Evolutionary conservation across 176 grass and related monocot species (phyloP), one percentile per base, ranked within the genome.

Genomic region (Miscanthus lutarioriparius): DNA sequence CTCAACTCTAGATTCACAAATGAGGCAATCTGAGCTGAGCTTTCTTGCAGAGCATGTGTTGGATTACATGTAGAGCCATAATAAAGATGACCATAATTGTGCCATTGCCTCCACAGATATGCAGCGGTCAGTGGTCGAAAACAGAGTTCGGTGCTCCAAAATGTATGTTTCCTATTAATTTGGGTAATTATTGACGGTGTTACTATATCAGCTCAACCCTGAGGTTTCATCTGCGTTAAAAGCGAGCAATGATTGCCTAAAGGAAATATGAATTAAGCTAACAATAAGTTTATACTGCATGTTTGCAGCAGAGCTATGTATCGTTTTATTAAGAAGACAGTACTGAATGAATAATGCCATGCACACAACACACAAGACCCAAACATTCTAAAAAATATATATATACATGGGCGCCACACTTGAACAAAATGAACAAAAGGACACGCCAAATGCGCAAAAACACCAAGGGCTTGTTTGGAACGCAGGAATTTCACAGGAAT

Each of bases 21-120:
- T 59, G 28, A 79, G 38, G 58, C 86, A 92, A 79, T 79, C 80
- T 75, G 86, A 76, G 64, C 71, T 91, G 15, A 83, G 56, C 77
- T 70, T 85, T 78, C 90, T 83, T 12, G 83, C 86, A 43, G 67
- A 85, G 44, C 77, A 80, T 69, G 68, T 92, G 23, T 37, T 89
- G 36, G 83, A 92, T 66, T 83, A 86, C 62, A 35, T 87, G 64
- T 19, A 37, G 8, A 70, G 8, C 35, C 66, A 66, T 76, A 30
- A 3, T 48, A 30, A 47, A 49, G 41, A 25, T 12, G 4, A 8
- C 14, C 38, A 49, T 58, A 6, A 3, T 14, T 28, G 79, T 80
- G 40, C 4, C 15, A 66, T 35, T 64, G 6, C 48, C 32, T 71
- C 7, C 56, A 74, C 43, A 73, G 1, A 22, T n/a, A 30, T 25